phyloP scores from a whole-genome alignment of 1,284 basidiomycete species.

The Apiotrichum montevideense region DNA sequence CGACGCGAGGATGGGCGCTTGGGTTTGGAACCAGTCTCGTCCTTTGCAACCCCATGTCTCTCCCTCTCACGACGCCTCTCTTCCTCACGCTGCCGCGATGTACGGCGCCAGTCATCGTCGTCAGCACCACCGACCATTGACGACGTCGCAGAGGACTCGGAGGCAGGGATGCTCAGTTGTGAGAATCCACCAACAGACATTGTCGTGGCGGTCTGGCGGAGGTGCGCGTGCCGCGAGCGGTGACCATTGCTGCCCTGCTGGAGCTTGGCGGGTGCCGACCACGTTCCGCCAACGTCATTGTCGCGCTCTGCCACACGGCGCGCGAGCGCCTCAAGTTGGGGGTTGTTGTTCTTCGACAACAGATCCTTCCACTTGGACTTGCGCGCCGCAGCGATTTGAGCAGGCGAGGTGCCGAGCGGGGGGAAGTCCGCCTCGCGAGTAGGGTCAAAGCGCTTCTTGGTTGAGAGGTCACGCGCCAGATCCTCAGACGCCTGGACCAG shows the following conservation, averaged over 20 bases:
- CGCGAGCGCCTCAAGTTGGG: slow-evolving; percentile 44
- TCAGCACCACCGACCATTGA: slow-evolving; percentile 22
- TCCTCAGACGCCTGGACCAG: slow-evolving; percentile 73
- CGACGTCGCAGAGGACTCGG: slow-evolving; percentile 27
- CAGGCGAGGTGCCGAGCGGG: slow-evolving; percentile 39
- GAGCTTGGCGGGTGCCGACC: slow-evolving; percentile 44
- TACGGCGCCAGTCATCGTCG: slow-evolving; percentile 30
- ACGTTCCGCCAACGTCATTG: slow-evolving; percentile 28
- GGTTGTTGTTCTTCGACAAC: slow-evolving; percentile 42
- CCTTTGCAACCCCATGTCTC: background rate
- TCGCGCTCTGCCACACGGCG: slow-evolving; percentile 41
- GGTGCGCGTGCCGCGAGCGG: slow-evolving; percentile 10
- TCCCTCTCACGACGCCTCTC: slow-evolving; percentile 8
- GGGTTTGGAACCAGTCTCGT: background rate
- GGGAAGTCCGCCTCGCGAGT: slow-evolving; percentile 40
- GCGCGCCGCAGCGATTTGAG: slow-evolving; percentile 35
- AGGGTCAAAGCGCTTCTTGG: slow-evolving; percentile 30
- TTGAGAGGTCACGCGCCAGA: slow-evolving; percentile 67
- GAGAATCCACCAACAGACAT: slow-evolving; percentile 23
- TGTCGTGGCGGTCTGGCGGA: slow-evolving; percentile 12
- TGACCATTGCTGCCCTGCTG: slow-evolving; percentile 27
- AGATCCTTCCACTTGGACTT: slow-evolving; percentile 45
- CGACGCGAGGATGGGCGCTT: slow-evolving; percentile 3
- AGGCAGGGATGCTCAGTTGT: slow-evolving; percentile 25
- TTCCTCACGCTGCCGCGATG: slow-evolving; percentile 10